Base-by-base conservation (phyloP, 1,284 basidiomycete species). In the Ganoderma resinaceum region DNA sequence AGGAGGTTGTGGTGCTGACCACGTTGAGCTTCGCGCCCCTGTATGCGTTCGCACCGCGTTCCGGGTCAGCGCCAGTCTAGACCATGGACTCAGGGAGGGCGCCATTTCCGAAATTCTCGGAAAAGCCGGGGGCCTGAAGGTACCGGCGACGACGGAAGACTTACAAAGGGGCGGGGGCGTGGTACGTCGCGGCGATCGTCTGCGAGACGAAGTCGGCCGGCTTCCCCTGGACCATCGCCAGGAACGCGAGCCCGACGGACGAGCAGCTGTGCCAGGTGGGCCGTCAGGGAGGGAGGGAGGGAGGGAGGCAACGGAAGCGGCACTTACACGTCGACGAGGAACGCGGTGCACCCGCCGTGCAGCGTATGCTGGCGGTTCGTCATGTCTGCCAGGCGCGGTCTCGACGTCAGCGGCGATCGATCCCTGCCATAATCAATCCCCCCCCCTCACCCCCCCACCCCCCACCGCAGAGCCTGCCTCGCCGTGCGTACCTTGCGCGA, bases 111-210 rank as follows among this genome's bases (percentile, higher is more conserved):
- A 52, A 12, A 16, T 14, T 52, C 49, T 52, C 49, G 49, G 49
- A 49, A n/a, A 49, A 7, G 7, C 2, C n/a, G 1, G 46, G 9
- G 7, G 2, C 6, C 16, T 7, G 29, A n/a, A n/a, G n/a, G n/a
- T n/a, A 8, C 4, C 12, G 53, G 58, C 0, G 7, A 6, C 43
- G 8, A 35, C 0, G 35, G 35, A 9, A 11, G 3, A 70, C 69
- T 58, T 35, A 70, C 69, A 61, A 31, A 37, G 69, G 69, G 20
- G 69, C 69, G 40, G 69, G 69, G 16, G 69, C 69, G 20, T 70
- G 85, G 81, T 83, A 87, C 43, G 83, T 81, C 26, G 86, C 74
- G 67, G 83, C 82, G 82, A 87, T 84, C 2, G 84, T 80, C 70
- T 86, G 84, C 2, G 86, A 86, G 12, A 87, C 78, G 0, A 85